These are phyloP conservation scores for Warburgia ugandensis DNA, from an alignment of 164 flowering plant genomes.

Conservation along the genomic window DNA sequence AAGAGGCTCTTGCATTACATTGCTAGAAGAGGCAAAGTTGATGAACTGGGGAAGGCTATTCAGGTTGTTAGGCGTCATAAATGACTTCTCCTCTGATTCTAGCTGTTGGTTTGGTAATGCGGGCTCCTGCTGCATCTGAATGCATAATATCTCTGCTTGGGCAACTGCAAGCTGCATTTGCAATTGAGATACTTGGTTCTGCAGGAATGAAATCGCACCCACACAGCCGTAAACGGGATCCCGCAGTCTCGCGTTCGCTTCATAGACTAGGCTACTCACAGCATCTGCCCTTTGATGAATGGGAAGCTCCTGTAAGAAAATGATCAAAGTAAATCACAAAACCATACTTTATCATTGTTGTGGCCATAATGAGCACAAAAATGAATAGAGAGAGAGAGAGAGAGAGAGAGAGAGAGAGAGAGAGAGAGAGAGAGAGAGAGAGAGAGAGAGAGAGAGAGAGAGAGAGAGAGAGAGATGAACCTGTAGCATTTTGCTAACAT, in stretches of 20 bases:
- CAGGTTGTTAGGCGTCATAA: slow-evolving; percentile 21
- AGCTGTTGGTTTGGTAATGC: slow-evolving; percentile 15
- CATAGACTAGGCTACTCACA: slow-evolving; percentile 60
- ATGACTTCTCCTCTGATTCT: slow-evolving; percentile 27
- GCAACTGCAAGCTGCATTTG: slow-evolving; percentile 81
- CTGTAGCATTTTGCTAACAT: slow-evolving; percentile 92
- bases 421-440: too few relatives aligned
- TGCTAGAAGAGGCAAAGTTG: slow-evolving; percentile 45
- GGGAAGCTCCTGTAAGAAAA: slow-evolving; percentile 47
- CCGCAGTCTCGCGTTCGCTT: slow-evolving; percentile 56
- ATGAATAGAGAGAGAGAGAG: too few relatives aligned
- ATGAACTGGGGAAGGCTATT: slow-evolving; percentile 36
- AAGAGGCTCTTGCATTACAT: slow-evolving; percentile 62
- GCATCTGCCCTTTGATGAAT: slow-evolving; percentile 55
- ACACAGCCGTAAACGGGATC: slow-evolving; percentile 77
- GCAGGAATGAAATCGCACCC: slow-evolving; percentile 71
- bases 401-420: too few relatives aligned
- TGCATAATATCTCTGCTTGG: slow-evolving; percentile 72
- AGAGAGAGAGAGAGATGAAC: slow-evolving; percentile 28
- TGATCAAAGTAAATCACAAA: not conserved
- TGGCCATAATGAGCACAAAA: too few relatives aligned
- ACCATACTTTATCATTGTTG: too few relatives aligned
- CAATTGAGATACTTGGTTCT: slow-evolving; percentile 58
- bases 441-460: too few relatives aligned
- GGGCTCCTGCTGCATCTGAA: slow-evolving; percentile 71